Evolutionary conservation across 495 filamentous ascomycete species (phyloP), one percentile per base, ranked within the genome.

Genomic region (Penicillium dipodomyicola): DNA sequence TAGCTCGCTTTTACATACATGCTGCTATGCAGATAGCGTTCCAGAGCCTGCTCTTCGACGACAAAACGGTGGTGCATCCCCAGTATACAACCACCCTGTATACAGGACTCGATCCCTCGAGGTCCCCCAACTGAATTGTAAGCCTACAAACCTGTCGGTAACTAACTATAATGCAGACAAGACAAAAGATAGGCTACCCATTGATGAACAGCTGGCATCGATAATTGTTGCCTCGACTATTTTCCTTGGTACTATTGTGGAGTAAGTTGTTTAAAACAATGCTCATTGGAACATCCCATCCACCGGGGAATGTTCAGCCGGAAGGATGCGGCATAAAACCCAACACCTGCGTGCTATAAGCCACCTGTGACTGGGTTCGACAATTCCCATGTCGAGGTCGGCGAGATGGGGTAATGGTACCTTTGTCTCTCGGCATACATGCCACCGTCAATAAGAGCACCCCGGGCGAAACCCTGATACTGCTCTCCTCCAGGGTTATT

Each of bases 371-470:
- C 77, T 10, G 62, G 57, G 14, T 62, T 67, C 1, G 57, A 47
- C 5, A 44, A 10, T 15, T 49, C 56, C 75, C 80, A 86, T 7
- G 59, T 55, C 4, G 60, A 33, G n/a, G 47, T 73, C 11, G 84
- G 83, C 30, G 83, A 75, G 11, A 67, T 66, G 0, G 86, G 87
- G 12, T 84, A 76, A 57, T 87, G 83, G 58, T 69, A 87, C 1
- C 86, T 87, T 57, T 86, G 80, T 19, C 89, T 76, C 63, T 91
- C 89, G n/a, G 81, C 80, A 58, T 76, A 90, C 12, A 90, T 64
- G 4, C 82, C 87, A 29, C 87, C 88, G 65, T 92, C 89, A 61
- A 92, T 93, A 32, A 91, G 64, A 4, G 88, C 88, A 14, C 89
- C 89, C 32, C 88, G 83, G 2, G 71, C 68, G n/a, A 74, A 71